Conservation (phyloP, 2,329 filamentous ascomycete genomes). For the Pseudogymnoascus pannorum region DNA sequence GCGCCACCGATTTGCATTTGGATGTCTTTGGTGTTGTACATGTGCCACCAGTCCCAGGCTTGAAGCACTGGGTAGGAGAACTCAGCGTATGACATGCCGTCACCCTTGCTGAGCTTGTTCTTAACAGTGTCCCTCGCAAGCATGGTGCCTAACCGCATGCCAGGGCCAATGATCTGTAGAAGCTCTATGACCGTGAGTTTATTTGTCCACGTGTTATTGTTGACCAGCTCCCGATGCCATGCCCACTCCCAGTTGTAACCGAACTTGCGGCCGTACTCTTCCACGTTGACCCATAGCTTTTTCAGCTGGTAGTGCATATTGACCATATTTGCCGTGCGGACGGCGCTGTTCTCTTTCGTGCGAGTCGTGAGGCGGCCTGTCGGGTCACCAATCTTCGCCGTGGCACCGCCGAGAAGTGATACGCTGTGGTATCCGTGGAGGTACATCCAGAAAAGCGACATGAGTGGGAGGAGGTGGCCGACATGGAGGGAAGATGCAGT, state of each 20-base stretch:
- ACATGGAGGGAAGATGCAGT: slow-evolving; percentile 74
- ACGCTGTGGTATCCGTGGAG: slow-evolving; percentile 63
- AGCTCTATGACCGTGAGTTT: slow-evolving; percentile 66
- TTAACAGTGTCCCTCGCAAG: slow-evolving; percentile 82
- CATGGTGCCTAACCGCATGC: slow-evolving; percentile 77
- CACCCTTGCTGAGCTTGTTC: slow-evolving; percentile 71
- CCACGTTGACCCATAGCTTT: slow-evolving; percentile 68
- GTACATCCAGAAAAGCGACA: slow-evolving; percentile 81
- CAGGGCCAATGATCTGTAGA: slow-evolving; percentile 62
- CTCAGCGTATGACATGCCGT: slow-evolving; percentile 91
- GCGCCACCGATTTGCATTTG: slow-evolving; percentile 90
- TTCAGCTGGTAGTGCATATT: slow-evolving; percentile 64
- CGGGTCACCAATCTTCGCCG: slow-evolving; percentile 72
- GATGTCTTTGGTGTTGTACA: slow-evolving; percentile 61
- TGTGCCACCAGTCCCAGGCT: slow-evolving; percentile 92
- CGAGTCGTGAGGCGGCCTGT: slow-evolving; percentile 60
- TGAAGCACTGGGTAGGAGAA: slow-evolving; percentile 91
- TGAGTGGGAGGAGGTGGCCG: slow-evolving; percentile 72
- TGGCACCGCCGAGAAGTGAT: slow-evolving; percentile 65
- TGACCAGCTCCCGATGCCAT: slow-evolving; percentile 61
- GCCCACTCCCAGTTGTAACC: slow-evolving; percentile 59
- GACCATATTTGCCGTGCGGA: slow-evolving; percentile 55
- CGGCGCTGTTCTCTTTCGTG: slow-evolving; percentile 41
- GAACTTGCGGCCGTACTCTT: slow-evolving; percentile 55
- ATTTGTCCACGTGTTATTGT: slow-evolving; percentile 82